A percentile compares a stretch with the other conserved stretches of the same genome.
Evolutionary conservation across 495 filamentous ascomycete genomes (phyloP).

Genomic region (Penicillium subrubescens): DNA sequence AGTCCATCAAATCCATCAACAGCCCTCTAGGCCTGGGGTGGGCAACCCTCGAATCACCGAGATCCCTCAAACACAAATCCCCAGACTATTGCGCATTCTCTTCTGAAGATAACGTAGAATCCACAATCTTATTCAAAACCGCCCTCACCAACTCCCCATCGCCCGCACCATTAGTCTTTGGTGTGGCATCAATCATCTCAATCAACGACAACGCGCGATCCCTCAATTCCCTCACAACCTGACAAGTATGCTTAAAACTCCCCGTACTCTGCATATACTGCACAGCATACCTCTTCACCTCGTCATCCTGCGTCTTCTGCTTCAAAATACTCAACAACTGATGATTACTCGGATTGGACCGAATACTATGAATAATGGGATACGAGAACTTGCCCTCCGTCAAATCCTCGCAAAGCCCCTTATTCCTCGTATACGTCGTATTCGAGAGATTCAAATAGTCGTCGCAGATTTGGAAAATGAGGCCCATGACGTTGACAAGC

Average conservation of each 20-base stretch:
- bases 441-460: conserved; percentile 87
- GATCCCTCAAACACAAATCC: not conserved
- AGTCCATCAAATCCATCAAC: not conserved
- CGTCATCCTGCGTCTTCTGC: conserved; percentile 82
- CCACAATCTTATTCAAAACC: conserved; percentile 51
- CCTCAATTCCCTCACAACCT: conserved; percentile 67
- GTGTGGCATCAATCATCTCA: conserved; percentile 62
- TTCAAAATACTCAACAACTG: conserved; percentile 90
- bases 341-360: conserved; percentile 73
- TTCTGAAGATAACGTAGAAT: conserved; percentile 37
- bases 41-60: not conserved
- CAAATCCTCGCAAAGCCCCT: conserved; percentile 94
- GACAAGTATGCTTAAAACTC: conserved; percentile 82
- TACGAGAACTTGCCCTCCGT: conserved; percentile 99
- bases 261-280: conserved; percentile 86
- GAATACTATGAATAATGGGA: conserved; percentile 93
- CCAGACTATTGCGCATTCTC: conserved; percentile 9
- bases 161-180: conserved; percentile 31
- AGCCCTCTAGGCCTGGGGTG: not conserved
- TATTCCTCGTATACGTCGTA: conserved; percentile 77
- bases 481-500: conserved; percentile 85
- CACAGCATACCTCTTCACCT: conserved; percentile 92
- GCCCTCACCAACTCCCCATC: conserved; percentile 45
- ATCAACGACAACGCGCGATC: conserved; percentile 67
- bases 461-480: conserved; percentile 95